These are phyloP conservation scores for Phytophthora fragariae DNA, from an alignment of 352 stramenopile genomes.

Conservation along the genomic window DNA sequence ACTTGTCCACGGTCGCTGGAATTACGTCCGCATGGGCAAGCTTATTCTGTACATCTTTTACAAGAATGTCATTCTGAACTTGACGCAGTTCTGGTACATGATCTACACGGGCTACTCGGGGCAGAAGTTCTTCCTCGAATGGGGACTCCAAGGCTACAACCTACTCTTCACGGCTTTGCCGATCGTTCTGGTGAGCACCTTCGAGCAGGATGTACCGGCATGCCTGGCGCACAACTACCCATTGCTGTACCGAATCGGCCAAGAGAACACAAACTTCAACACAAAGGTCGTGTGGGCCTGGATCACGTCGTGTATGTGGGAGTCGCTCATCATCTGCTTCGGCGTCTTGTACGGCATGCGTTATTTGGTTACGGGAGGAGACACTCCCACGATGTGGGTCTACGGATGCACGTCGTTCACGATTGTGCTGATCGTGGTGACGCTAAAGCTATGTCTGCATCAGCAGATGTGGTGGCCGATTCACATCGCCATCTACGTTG, in stretches of 20 bases:
- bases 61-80: slow-evolving; percentile 96
- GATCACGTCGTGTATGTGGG: slow-evolving; percentile 86
- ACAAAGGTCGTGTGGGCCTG: slow-evolving; percentile 85
- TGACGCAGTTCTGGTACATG: slow-evolving; percentile 96
- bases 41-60: slow-evolving; percentile 96
- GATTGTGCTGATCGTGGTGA: slow-evolving; percentile 95
- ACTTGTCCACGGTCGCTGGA: slow-evolving; percentile 94
- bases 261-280: slow-evolving; percentile 89
- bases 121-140: slow-evolving; percentile 90
- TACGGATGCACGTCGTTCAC: slow-evolving; percentile 95
- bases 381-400: slow-evolving; percentile 93
- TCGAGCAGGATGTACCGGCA: slow-evolving; percentile 87
- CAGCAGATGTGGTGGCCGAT: slow-evolving; percentile 88
- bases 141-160: slow-evolving; percentile 91
- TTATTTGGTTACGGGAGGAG: slow-evolving; percentile 80
- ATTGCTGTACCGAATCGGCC: slow-evolving; percentile 83
- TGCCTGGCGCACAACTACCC: slow-evolving; percentile 76
- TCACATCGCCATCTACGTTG: slow-evolving; percentile 75
- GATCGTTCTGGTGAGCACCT: slow-evolving; percentile 84
- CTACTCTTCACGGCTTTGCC: slow-evolving; percentile 88
- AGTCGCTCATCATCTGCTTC: slow-evolving; percentile 88
- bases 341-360: slow-evolving; percentile 84
- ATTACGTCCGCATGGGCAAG: slow-evolving; percentile 94
- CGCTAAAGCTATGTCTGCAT: slow-evolving; percentile 93
- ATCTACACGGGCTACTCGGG: slow-evolving; percentile 91